Percentiles rank a stretch among this genome's conserved stretches.
These are phyloP conservation scores for Pythium brachiatum DNA, from an alignment of 352 stramenopile species.

Conservation along the genomic window DNA sequence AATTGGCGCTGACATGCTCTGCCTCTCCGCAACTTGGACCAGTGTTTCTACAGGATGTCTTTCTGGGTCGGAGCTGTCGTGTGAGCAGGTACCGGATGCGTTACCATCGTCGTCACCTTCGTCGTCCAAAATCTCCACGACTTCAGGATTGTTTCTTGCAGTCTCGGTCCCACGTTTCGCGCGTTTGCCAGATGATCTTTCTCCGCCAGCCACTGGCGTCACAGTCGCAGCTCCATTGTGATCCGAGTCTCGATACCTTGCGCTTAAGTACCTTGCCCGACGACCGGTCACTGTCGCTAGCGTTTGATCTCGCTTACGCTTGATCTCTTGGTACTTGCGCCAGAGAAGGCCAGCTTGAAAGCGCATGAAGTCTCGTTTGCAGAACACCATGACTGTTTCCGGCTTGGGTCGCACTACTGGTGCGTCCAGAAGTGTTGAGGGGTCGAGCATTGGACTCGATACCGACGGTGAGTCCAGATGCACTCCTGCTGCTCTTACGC, in stretches of 20 bases:
- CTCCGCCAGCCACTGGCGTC: background rate
- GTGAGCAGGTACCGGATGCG: no score
- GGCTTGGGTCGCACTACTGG: conserved; percentile 21
- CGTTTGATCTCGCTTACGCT: conserved; percentile 25
- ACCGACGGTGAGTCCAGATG: background rate
- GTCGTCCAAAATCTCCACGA: conserved; percentile 12
- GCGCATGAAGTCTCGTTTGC: conserved; percentile 76
- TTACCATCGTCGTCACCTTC: background rate
- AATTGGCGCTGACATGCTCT: no score
- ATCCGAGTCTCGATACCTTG: conserved; percentile 17
- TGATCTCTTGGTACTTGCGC: conserved; percentile 73
- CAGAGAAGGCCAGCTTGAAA: conserved; percentile 69
- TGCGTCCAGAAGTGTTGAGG: conserved; percentile 1
- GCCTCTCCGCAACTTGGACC: no score
- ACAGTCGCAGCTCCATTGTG: background rate
- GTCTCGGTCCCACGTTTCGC: background rate
- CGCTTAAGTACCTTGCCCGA: conserved; percentile 22
- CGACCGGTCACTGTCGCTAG: conserved; percentile 21
- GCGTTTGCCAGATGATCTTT: background rate
- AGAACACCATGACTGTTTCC: conserved; percentile 79
- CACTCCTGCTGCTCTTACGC: background rate
- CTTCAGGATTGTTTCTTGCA: background rate
- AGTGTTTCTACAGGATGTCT: no score
- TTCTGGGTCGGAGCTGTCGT: no score
- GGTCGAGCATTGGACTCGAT: background rate